A percentile compares a stretch with the other conserved stretches of the same genome.
Conservation (phyloP, 768 basidiomycete genomes). For the Hypsizygus marmoreus region DNA sequence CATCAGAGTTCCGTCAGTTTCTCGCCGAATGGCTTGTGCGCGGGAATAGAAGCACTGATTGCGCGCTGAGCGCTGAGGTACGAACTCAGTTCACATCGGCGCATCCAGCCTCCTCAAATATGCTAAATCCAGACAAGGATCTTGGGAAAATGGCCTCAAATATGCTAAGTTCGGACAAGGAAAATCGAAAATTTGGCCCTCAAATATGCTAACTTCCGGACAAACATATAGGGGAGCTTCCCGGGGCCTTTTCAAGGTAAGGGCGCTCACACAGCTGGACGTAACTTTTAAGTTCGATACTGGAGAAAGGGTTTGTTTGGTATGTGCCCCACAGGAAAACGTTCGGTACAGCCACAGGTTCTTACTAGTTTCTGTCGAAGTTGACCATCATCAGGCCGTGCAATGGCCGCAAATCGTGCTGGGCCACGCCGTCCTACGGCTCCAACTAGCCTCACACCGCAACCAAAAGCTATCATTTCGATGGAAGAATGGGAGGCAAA, state of each 20-base stretch:
- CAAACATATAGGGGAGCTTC: no score
- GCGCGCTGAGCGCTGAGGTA: no score
- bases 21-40: neutral
- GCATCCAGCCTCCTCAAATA: no score
- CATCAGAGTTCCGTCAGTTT: neutral
- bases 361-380: no score
- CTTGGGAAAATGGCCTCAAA: neutral
- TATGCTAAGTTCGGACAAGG: neutral
- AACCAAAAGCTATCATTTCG: constrained; percentile 48
- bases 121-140: neutral
- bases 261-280: no score
- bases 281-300: no score
- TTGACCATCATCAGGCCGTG: no score
- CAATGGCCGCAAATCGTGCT: constrained; percentile 16
- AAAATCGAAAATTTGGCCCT: neutral
- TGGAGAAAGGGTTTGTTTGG: no score
- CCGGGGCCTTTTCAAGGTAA: no score
- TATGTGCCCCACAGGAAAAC: no score
- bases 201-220: neutral
- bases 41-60: neutral
- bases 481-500: constrained; percentile 93
- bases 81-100: no score
- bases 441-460: constrained; percentile 18
- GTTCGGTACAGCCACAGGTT: no score
- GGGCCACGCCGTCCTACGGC: constrained; percentile 11